These are phyloP conservation scores for Albifimbria verrucaria DNA, from an alignment of 2,329 filamentous ascomycete genomes.

Conservation along the genomic window DNA sequence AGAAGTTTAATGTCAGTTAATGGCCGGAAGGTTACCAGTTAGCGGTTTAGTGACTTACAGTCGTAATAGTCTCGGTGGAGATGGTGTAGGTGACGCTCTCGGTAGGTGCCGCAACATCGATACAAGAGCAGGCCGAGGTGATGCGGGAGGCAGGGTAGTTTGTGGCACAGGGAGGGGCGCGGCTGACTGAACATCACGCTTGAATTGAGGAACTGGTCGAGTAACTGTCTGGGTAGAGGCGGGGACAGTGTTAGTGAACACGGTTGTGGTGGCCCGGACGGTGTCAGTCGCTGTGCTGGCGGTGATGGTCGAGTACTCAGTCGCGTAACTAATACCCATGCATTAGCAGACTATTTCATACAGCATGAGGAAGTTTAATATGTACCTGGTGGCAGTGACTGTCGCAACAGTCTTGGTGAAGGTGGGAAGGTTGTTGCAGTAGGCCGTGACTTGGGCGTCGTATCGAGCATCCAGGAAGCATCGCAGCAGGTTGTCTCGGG, in stretches of 20 bases:
- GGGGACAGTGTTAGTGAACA: not conserved
- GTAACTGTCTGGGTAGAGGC: not conserved
- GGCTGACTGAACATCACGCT: not conserved
- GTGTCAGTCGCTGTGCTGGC: not conserved
- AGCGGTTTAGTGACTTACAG: not conserved
- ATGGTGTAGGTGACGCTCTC: not conserved
- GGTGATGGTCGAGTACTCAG: not conserved
- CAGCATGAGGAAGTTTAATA: not conserved
- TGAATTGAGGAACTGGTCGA: not conserved
- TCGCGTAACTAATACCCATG: not conserved
- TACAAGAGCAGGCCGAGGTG: slow-evolving; percentile 1
- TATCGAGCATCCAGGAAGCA: not conserved
- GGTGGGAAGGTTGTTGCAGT: not conserved
- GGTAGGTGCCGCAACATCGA: not conserved
- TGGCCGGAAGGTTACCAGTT: not conserved
- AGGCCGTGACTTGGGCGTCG: not conserved
- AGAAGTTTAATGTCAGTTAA: not conserved
- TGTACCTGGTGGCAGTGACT: not conserved
- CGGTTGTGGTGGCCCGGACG: not conserved
- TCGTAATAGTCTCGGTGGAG: not conserved
- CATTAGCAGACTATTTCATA: not conserved
- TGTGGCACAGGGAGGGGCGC: not conserved
- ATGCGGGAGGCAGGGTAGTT: not conserved
- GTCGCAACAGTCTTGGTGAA: not conserved
- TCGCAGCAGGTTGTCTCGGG: slow-evolving; percentile 1